Base-by-base conservation (phyloP, 805 yeast species). In the Nakazawaea laoshanensis region DNA sequence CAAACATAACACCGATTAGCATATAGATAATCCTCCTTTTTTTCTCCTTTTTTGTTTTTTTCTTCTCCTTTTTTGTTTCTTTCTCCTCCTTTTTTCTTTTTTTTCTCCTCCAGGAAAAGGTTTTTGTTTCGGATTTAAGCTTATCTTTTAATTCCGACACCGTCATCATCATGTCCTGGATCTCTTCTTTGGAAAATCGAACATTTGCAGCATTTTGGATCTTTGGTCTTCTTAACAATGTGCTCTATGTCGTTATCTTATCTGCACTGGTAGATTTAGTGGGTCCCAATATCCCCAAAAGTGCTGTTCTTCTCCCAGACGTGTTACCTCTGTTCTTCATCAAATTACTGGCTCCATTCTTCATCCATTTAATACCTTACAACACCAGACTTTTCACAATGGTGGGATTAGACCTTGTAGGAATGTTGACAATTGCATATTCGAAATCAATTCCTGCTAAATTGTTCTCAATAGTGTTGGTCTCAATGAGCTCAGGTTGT, bases 201-300 rank as follows among this genome's bases (percentile, higher is more conserved):
- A 32, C 63, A 5, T 77, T 71, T 45, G 28, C 52, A 1, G 63
- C 82, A 9, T 88, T 88, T 52, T 79, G 89, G 75, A 47, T 77
- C 1, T 85, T 88, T 53, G 98, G 97, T 0, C 67, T 89, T 8
- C 61, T 87, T 23, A 89, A 89, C 56, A 89, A 89, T 52, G 79
- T 89, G 8, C 69, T 89, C 1, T 89, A 88, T 57, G 96, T 89
- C 20, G 89, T 89, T 11, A 88, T 89, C 24, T 61, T 89, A 10
- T 77, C 94, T 0, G 95, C 96, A 0, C 97, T 97, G 2, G 73
- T 85, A 20, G 98, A 89, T 50, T 61, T 89, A 10, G 96, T 88
- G 1, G 95, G 96, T 1, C 72, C 85, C 1, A 45, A 63, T 5
- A 70, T 81, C 0, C 96, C 98, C 7, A 89, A 89, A 53, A 88